These are phyloP conservation scores for Hygrophorus pudorinus DNA, from an alignment of 768 basidiomycete species.

Conservation along the genomic window DNA sequence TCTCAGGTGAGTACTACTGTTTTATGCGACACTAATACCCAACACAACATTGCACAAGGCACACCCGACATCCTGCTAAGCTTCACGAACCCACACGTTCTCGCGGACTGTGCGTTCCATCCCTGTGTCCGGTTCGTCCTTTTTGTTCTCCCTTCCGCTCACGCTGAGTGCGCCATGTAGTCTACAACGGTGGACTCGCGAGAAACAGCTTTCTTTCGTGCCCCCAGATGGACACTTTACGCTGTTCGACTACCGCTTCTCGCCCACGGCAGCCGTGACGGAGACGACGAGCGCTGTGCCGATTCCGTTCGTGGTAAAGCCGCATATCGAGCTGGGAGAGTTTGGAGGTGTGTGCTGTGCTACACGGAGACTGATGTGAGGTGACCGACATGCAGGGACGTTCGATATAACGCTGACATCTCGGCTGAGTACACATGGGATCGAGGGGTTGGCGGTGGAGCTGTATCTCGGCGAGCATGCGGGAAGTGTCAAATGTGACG, in stretches of 20 bases:
- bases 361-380: neutral
- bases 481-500: conserved; percentile 61
- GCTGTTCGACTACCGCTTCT: conserved; percentile 74
- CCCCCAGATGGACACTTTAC: conserved; percentile 89
- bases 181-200: conserved; percentile 68
- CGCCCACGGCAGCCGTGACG: conserved; percentile 27
- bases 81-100: conserved; percentile 63
- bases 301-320: conserved; percentile 41
- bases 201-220: conserved; percentile 77
- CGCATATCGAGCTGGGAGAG: conserved; percentile 33
- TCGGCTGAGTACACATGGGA: conserved; percentile 46
- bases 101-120: conserved; percentile 82
- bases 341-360: conserved; percentile 25
- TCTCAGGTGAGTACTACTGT: conserved; percentile 49
- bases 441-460: conserved; percentile 66
- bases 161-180: conserved; percentile 26
- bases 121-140: conserved; percentile 74
- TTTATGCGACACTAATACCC: conserved; percentile 1
- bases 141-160: neutral
- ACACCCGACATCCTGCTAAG: conserved; percentile 81
- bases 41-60: conserved; percentile 36
- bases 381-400: conserved; percentile 27
- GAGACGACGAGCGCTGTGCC: conserved; percentile 28
- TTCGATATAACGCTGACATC: conserved; percentile 59
- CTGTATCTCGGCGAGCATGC: conserved; percentile 70